A percentile compares a stretch with the other conserved stretches of the same genome.
Conservation (phyloP, 805 yeast species). For the Starmerella geochares region DNA sequence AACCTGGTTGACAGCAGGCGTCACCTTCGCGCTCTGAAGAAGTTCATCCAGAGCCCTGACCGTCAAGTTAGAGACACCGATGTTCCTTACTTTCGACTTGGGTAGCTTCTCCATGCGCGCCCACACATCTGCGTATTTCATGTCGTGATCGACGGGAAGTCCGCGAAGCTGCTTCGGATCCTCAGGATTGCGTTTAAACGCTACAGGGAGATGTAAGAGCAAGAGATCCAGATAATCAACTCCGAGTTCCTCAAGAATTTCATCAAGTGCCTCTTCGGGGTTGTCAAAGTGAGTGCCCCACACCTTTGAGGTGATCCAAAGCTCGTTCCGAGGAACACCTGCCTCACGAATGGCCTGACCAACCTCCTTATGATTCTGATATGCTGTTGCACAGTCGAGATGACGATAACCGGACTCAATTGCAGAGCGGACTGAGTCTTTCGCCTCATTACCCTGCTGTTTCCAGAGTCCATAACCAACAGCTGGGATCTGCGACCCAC, state of each 20-base stretch:
- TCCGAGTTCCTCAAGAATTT: slow-evolving; percentile 52
- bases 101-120: slow-evolving; percentile 51
- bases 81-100: slow-evolving; percentile 44
- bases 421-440: slow-evolving; percentile 45
- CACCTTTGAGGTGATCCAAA: slow-evolving; percentile 63
- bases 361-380: slow-evolving; percentile 43
- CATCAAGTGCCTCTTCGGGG: slow-evolving; percentile 45
- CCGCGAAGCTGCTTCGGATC: slow-evolving; percentile 17
- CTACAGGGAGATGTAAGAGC: slow-evolving; percentile 72
- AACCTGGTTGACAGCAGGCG: slow-evolving; percentile 61
- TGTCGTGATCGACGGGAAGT: slow-evolving; percentile 8
- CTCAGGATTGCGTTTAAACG: slow-evolving; percentile 12
- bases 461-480: slow-evolving; percentile 19
- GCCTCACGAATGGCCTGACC: slow-evolving; percentile 37
- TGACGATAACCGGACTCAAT: slow-evolving; percentile 60
- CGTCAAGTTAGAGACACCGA: slow-evolving; percentile 65
- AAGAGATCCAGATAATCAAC: slow-evolving; percentile 68
- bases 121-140: slow-evolving; percentile 36
- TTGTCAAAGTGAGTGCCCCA: slow-evolving; percentile 31
- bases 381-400: slow-evolving; percentile 33
- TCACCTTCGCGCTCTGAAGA: slow-evolving; percentile 38
- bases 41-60: slow-evolving; percentile 41
- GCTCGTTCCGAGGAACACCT: slow-evolving; percentile 47
- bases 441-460: slow-evolving; percentile 20
- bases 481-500: slow-evolving; percentile 16